Evolutionary conservation across 306 rosid species (phyloP).

Genomic region (Cucurbita argyrosperma): DNA sequence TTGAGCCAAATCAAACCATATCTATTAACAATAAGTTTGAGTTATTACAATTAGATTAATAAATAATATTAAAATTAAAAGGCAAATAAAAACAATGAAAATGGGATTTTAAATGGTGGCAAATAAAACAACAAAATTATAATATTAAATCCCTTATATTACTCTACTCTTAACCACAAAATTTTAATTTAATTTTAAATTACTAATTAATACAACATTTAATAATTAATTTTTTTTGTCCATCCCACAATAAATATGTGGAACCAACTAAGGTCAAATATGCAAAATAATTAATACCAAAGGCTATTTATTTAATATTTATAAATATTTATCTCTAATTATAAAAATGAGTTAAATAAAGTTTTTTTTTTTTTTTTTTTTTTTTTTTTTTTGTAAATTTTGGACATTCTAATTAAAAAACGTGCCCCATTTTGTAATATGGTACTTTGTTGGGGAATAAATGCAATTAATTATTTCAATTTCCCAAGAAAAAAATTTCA

Average conservation of each 20-base stretch:
- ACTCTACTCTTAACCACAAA: neutral
- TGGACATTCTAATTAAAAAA: constrained; percentile 5
- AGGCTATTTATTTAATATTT: neutral
- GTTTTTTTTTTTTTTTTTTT: neutral
- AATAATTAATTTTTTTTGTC: neutral
- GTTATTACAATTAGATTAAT: neutral
- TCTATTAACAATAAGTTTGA: too few relatives aligned
- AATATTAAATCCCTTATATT: neutral
- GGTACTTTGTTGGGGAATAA: neutral
- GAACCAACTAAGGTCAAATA: constrained; percentile 5
- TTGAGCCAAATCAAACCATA: too few relatives aligned
- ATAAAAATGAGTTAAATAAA: neutral
- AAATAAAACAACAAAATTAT: neutral
- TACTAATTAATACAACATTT: neutral
- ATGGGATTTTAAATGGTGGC: neutral
- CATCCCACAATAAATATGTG: neutral
- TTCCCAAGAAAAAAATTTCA: neutral
- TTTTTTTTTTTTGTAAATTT: neutral
- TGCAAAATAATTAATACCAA: neutral
- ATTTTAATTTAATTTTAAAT: neutral
- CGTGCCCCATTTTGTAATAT: constrained; percentile 5
- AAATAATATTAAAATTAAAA: neutral
- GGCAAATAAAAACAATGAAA: neutral
- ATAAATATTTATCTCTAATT: neutral
- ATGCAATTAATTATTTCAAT: neutral